Evolutionary conservation across 169 alveolate genomes (phyloP), one percentile per base, ranked within the genome.

Genomic region (Plasmodium berghei): DNA sequence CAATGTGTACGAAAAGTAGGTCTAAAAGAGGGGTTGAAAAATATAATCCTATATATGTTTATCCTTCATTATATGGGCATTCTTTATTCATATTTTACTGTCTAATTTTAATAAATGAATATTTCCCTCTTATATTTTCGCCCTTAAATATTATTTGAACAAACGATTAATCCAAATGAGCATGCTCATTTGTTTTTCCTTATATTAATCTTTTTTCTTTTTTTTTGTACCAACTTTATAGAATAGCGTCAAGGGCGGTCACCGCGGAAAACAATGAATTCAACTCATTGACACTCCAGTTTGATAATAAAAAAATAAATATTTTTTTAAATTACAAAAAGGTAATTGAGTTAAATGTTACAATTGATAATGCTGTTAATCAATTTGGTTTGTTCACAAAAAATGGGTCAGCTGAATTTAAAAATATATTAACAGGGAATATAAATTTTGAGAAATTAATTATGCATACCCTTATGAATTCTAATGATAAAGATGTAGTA

Each of bases 301-400:
- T 83, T 45, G 45, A 22, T 9, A 10, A 34, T 4, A 56, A 16
- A 6, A 55, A 83, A 83, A 83, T 83, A 52, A 58, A 56, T 61
- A 49, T 83, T 42, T 83, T 83, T 48, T 70, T 83, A 12, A 83
- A 83, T 69, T 83, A 83, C 63, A 70, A 83, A 55, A 69, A 67
- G 40, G 63, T 83, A 12, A 83, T 83, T 0, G 90, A 83, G 58
- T 22, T 83, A 34, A 48, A 66, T 20, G 40, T 69, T 42, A 61
- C 80, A 40, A 22, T 55, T 58, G 26, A 28, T n/a, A 18, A 18
- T 42, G 34, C 14, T 28, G 46, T 67, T 42, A 56, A 45, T 1
- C 9, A n/a, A 1, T 42, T 83, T 48, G 90, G 90, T 10, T 72
- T 83, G 34, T 83, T 83, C 28, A 83, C 86, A 20, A 83, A 70